Evolutionary conservation across 2,329 filamentous ascomycete genomes (phyloP), one percentile per base, ranked within the genome.

Genomic region (Kalmusia sp.): DNA sequence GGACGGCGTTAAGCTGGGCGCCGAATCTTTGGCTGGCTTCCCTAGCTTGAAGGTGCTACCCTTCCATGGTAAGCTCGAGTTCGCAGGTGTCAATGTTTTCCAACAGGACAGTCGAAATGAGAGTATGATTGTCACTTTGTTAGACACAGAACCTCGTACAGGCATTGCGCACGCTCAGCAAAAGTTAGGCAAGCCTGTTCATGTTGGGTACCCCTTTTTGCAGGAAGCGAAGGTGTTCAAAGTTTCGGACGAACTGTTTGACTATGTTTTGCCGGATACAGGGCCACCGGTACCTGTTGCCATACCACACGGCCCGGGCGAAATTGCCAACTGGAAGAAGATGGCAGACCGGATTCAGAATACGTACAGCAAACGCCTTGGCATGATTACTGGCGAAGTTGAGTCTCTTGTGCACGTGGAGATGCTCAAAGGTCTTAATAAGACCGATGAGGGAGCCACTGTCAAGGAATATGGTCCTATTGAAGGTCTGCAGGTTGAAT

Each of bases 71-170:
- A 84, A 86, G 51, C 80, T 98, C 41, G 91, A 88, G 7, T 96
- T 92, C 73, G 91, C 96, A 62, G 92, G 92, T 2, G 91, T 99
- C 56, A 95, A 88, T 58, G 92, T 99, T 28, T 99, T 99, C 79
- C 92, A 96, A 70, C 87, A 93, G 64, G 95, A 98, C 63, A 97
- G 93, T 71, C 88, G 92, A 44, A 98, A 98, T 69, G 93, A 97
- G 74, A 99, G 93, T 74, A 93, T 98, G 87, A 86, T 98, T 21
- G 84, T 98, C 51, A 96, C 91, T 2, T 80, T 99, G 44, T 82
- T 87, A 27, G 88, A 91, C 31, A 85, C 90, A 0, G 91, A 93
- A 58, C 77, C 79, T 52, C 87, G 89, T 30, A 87, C 89, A 41
- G 90, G 85, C 59, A 81, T 87, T 19, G 87, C 90, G 61, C 78